These are phyloP conservation scores for Penicillium crystallinum DNA, from an alignment of 495 filamentous ascomycete species.

Conservation along the genomic window DNA sequence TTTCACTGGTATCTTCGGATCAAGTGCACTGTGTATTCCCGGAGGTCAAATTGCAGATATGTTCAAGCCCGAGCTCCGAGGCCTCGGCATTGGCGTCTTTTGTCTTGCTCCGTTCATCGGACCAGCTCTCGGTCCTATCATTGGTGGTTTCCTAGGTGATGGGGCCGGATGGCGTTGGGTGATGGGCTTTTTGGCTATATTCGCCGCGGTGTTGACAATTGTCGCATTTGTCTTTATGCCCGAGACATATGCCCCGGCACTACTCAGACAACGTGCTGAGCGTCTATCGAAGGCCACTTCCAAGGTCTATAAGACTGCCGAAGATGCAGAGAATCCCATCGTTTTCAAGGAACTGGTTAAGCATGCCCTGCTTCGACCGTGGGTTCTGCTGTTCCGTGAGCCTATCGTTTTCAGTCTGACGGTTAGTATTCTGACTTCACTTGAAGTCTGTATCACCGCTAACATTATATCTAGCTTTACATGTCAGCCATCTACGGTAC, in stretches of 20 bases:
- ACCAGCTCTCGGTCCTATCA: constrained; percentile 50
- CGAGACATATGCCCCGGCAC: constrained; percentile 37
- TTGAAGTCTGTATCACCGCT: too few species aligned
- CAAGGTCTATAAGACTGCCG: constrained; percentile 30
- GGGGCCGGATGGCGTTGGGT: constrained; percentile 58
- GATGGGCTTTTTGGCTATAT: constrained; percentile 36
- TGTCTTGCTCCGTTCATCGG: constrained; percentile 58
- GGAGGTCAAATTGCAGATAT: constrained; percentile 69
- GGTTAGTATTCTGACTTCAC: too few species aligned
- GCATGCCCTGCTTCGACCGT: not conserved
- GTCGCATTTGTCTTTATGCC: not conserved
- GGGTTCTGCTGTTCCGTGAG: not conserved
- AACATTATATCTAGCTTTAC: not conserved
- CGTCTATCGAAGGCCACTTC: constrained; percentile 39
- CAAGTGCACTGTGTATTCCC: constrained; percentile 58
- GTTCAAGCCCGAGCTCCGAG: constrained; percentile 53
- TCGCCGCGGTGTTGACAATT: constrained; percentile 25
- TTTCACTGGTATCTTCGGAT: constrained; percentile 65
- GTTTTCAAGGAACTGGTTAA: not conserved
- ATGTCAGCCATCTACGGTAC: constrained; percentile 49
- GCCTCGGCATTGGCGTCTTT: constrained; percentile 54
- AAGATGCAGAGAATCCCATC: not conserved
- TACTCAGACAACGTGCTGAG: constrained; percentile 36
- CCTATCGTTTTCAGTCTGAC: not conserved
- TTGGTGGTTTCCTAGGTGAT: constrained; percentile 51